phyloP scores from a whole-genome alignment of 176 grass and related monocot genomes.

The Alopecurus myosuroides region DNA sequence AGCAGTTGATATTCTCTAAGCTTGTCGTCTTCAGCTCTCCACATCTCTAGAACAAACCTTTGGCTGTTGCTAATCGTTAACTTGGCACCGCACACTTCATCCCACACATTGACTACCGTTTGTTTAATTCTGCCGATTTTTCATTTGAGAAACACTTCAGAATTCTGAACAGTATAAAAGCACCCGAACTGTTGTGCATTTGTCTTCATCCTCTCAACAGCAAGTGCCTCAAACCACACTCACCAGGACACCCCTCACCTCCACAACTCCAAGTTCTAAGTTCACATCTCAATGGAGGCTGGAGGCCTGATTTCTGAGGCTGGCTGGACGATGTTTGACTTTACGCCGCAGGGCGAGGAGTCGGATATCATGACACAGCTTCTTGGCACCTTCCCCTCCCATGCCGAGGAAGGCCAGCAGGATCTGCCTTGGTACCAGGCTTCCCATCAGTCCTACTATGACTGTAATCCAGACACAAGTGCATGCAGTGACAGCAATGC shows the following conservation, averaged over 20 bases:
- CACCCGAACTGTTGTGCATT: conserved; percentile 30
- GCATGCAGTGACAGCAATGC: conserved; percentile 23
- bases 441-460: conserved; percentile 31
- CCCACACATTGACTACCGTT: conserved; percentile 35
- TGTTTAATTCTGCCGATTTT: conserved; percentile 35
- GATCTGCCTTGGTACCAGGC: conserved; percentile 45
- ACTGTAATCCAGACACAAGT: neutral
- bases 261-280: neutral
- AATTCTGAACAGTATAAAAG: conserved; percentile 59
- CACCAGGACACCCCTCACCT: conserved; percentile 21
- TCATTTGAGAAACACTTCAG: neutral
- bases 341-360: conserved; percentile 32
- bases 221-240: conserved; percentile 26
- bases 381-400: conserved; percentile 30
- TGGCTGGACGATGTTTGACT: conserved; percentile 47
- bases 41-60: neutral
- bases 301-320: conserved; percentile 34
- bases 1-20: conserved; percentile 40
- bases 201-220: conserved; percentile 34
- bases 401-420: conserved; percentile 23
- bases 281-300: conserved; percentile 56
- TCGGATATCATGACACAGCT: conserved; percentile 54
- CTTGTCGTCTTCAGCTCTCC: conserved; percentile 13
- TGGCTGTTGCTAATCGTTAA: conserved; percentile 8
- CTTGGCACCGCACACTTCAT: conserved; percentile 16